Percentiles rank a stretch among this genome's conserved stretches.
Conservation (phyloP, 2,329 filamentous ascomycete genomes). For the Fusarium sp. region DNA sequence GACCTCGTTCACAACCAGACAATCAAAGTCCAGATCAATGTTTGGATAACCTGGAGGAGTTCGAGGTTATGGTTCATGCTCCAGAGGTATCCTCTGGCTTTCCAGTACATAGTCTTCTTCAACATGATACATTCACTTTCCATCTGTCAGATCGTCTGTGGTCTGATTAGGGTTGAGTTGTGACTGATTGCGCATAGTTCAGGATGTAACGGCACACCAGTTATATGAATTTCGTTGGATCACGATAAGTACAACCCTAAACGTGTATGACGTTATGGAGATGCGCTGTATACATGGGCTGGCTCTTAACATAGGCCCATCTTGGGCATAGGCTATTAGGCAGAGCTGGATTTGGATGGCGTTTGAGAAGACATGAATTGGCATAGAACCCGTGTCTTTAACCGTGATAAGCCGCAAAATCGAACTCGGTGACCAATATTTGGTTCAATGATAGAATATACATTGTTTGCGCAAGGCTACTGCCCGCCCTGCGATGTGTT, state of each 20-base stretch:
- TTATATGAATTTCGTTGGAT: not conserved
- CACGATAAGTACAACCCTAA: not conserved
- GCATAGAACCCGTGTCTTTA: not conserved
- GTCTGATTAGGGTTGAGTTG: not conserved
- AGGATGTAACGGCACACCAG: not conserved
- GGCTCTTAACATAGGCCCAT: not conserved
- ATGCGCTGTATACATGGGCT: not conserved
- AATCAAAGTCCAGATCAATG: conserved; percentile 8
- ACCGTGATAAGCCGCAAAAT: not conserved
- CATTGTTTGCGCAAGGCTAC: not conserved
- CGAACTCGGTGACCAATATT: not conserved
- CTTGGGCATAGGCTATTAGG: not conserved
- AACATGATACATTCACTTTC: conserved; percentile 37
- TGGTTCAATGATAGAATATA: not conserved
- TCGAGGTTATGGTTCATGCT: conserved; percentile 23
- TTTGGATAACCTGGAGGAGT: conserved; percentile 17
- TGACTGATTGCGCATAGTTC: not conserved
- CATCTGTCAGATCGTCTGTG: not conserved
- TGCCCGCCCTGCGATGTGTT: conserved; percentile 2
- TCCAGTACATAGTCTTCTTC: conserved; percentile 42
- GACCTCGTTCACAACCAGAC: conserved; percentile 15
- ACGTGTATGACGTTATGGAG: not conserved
- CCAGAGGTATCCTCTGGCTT: conserved; percentile 22
- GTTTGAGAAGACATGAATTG: not conserved
- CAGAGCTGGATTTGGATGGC: not conserved